A percentile compares a stretch with the other conserved stretches of the same genome.
phyloP scores from a whole-genome alignment of 805 yeast genomes.

The Torulaspora delbrueckii region DNA sequence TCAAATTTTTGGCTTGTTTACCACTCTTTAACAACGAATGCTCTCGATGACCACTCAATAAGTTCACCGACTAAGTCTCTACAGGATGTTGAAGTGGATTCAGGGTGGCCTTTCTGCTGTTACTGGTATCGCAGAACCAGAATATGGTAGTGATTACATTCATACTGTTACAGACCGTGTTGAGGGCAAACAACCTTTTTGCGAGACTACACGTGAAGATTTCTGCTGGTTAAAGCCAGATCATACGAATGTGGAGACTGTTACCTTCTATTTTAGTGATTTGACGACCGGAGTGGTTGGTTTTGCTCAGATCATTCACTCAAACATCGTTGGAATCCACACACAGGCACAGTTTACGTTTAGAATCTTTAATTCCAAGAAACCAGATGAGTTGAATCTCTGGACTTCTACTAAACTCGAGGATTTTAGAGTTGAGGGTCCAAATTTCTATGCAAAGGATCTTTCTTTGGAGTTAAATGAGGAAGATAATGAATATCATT shows the following conservation, averaged over 20 bases:
- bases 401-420: constrained; percentile 94
- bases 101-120: constrained; percentile 87
- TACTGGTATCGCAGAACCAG: constrained; percentile 97
- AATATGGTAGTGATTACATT: constrained; percentile 88
- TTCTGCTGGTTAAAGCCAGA: constrained; percentile 69
- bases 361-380: constrained; percentile 50
- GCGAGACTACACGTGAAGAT: constrained; percentile 60
- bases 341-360: constrained; percentile 93
- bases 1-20: neutral
- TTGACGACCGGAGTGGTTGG: constrained; percentile 62
- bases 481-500: constrained; percentile 48
- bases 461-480: constrained; percentile 57
- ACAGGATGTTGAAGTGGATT: constrained; percentile 68
- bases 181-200: constrained; percentile 51
- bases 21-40: neutral
- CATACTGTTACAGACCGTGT: constrained; percentile 71
- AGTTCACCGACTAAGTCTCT: neutral
- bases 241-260: constrained; percentile 91
- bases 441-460: constrained; percentile 74
- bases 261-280: constrained; percentile 79
- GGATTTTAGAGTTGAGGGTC: constrained; percentile 66
- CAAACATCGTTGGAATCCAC: constrained; percentile 82
- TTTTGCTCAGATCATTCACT: constrained; percentile 91
- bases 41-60: neutral
- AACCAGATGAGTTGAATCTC: constrained; percentile 34